Conservation (phyloP, 2,329 filamentous ascomycete genomes). For the Colletotrichum aenigma region DNA sequence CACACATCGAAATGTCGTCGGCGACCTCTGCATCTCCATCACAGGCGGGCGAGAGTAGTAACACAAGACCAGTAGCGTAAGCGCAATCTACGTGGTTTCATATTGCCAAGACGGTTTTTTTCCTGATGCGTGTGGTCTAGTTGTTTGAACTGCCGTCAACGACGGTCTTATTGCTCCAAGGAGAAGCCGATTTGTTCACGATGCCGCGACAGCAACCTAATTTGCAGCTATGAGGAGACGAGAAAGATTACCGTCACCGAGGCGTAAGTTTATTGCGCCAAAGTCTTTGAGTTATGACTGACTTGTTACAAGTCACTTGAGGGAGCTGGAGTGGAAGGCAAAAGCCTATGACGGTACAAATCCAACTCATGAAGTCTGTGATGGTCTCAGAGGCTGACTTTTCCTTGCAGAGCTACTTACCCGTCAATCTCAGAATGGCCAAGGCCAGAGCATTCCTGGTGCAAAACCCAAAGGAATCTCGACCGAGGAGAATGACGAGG, state of each 20-base stretch:
- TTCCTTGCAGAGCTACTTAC: neutral
- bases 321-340: conserved; percentile 10
- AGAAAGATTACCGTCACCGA: conserved; percentile 39
- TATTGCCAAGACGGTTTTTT: neutral
- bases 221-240: conserved; percentile 38
- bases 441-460: neutral
- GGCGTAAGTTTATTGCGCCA: conserved; percentile 20
- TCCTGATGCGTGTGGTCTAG: conserved; percentile 21
- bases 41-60: neutral
- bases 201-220: conserved; percentile 32
- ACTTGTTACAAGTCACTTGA: neutral
- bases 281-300: neutral
- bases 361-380: fast-evolving
- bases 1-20: neutral
- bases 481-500: conserved; percentile 29
- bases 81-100: neutral
- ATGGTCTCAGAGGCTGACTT: fast-evolving
- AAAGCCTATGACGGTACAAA: conserved; percentile 8
- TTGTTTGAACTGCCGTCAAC: conserved; percentile 36
- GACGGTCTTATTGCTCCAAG: conserved; percentile 40
- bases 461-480: neutral
- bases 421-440: neutral
- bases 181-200: conserved; percentile 38
- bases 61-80: conserved; percentile 30
- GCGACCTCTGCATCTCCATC: neutral